Evolutionary conservation across 176 grass and related monocot genomes (phyloP).

Genomic region (Stipa capillata): DNA sequence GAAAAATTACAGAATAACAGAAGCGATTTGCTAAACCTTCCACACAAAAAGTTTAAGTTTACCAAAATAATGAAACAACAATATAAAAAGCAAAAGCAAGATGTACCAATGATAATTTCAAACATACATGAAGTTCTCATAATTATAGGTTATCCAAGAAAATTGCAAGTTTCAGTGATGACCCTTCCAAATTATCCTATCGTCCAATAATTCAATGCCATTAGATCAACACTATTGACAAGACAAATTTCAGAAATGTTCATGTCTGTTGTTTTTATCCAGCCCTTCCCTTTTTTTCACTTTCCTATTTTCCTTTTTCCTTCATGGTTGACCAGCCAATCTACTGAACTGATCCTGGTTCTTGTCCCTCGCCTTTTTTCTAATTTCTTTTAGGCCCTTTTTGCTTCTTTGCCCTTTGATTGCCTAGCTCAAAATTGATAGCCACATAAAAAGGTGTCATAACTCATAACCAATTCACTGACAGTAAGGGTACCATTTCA

Average conservation of each 20-base stretch:
- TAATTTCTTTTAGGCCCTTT: neutral
- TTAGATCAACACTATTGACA: neutral
- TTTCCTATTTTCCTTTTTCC: neutral
- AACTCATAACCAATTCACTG: neutral
- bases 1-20: neutral
- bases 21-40: neutral
- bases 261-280: constrained; percentile 1
- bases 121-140: neutral
- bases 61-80: neutral
- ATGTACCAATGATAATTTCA: neutral
- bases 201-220: neutral
- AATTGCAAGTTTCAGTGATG: neutral
- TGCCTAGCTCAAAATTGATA: neutral
- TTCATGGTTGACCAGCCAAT: neutral
- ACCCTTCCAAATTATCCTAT: neutral
- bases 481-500: neutral
- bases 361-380: neutral
- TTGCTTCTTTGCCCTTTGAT: neutral
- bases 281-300: neutral
- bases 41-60: neutral
- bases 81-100: neutral
- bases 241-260: neutral
- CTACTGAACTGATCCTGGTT: neutral
- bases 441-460: neutral
- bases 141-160: neutral